Evolutionary conservation across 2,329 filamentous ascomycete species (phyloP).

Genomic region (Xylaria sp.): DNA sequence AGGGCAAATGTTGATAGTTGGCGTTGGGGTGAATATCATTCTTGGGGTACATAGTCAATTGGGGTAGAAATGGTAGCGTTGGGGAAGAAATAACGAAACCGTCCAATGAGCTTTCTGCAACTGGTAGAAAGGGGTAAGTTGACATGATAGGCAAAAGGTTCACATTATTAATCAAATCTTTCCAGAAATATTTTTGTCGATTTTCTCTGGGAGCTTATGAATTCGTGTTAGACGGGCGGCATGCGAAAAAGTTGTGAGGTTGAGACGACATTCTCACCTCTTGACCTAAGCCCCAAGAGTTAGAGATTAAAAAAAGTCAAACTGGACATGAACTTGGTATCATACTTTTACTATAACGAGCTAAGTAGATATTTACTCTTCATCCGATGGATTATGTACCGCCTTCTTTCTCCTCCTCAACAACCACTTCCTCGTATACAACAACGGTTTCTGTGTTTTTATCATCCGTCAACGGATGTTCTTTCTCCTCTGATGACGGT

Average conservation of each 20-base stretch:
- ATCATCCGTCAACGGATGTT: constrained; percentile 22
- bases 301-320: background rate
- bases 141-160: background rate
- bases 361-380: background rate
- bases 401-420: constrained; percentile 33
- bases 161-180: background rate
- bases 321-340: background rate
- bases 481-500: constrained; percentile 18
- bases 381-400: background rate
- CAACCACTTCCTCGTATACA: constrained; percentile 44
- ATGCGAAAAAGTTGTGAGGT: background rate
- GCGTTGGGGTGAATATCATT: constrained; percentile 6
- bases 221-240: background rate
- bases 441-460: constrained; percentile 37
- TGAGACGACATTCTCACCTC: background rate
- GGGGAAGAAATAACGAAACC: background rate
- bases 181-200: background rate
- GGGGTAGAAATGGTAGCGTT: constrained; percentile 1
- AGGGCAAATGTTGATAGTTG: background rate
- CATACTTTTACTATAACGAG: background rate
- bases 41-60: background rate
- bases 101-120: background rate
- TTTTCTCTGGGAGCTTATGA: background rate
- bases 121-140: background rate
- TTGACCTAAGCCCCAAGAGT: background rate